These are phyloP conservation scores for Monosporascus ibericus DNA, from an alignment of 2,329 filamentous ascomycete genomes.

Conservation along the genomic window DNA sequence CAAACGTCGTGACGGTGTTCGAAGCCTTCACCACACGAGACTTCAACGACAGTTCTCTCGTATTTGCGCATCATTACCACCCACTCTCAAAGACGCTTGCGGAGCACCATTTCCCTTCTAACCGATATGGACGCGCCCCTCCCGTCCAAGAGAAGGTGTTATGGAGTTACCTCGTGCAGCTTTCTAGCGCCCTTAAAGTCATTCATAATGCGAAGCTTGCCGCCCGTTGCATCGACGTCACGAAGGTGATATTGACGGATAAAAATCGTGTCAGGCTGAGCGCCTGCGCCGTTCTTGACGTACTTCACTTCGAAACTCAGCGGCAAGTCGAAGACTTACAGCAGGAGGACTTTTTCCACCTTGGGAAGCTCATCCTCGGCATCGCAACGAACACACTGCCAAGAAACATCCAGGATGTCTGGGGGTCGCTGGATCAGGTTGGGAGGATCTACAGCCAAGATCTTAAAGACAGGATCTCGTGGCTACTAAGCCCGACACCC, in stretches of 20 bases:
- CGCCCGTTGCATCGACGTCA: constrained; percentile 77
- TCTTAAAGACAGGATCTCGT: constrained; percentile 71
- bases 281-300: constrained; percentile 83
- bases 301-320: constrained; percentile 72
- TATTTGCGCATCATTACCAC: constrained; percentile 91
- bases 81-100: constrained; percentile 84
- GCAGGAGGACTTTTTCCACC: constrained; percentile 77
- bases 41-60: constrained; percentile 90
- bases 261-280: constrained; percentile 86
- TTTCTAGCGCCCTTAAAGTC: constrained; percentile 78
- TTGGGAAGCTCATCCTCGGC: constrained; percentile 79
- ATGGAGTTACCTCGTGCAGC: constrained; percentile 90
- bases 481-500: constrained; percentile 67
- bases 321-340: constrained; percentile 70
- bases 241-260: constrained; percentile 83
- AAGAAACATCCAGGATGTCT: constrained; percentile 51
- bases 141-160: constrained; percentile 65
- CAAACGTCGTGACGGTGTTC: constrained; percentile 77
- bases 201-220: constrained; percentile 80
- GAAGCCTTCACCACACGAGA: constrained; percentile 90
- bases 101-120: constrained; percentile 66
- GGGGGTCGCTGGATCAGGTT: constrained; percentile 70
- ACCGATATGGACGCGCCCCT: constrained; percentile 37
- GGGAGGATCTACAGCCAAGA: constrained; percentile 70
- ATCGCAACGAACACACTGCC: constrained; percentile 65